Percentiles rank a stretch among this genome's conserved stretches.
These are phyloP conservation scores for Plectranthus barbatus DNA, from an alignment of 257 asterid species.

Conservation along the genomic window DNA sequence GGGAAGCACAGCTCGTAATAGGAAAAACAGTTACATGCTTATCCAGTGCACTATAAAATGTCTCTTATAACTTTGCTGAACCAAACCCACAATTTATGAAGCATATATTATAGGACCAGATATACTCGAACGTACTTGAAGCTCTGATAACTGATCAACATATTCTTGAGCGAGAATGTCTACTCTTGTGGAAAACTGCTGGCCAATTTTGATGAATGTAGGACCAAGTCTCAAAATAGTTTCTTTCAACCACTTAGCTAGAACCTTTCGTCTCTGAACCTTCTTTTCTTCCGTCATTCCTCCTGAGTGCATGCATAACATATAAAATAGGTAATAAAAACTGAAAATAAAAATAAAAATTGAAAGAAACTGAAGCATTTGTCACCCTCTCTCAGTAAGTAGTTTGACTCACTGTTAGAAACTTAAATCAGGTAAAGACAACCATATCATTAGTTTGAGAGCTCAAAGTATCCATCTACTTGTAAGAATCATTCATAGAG, in stretches of 20 bases:
- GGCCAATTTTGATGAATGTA: slow-evolving; percentile 94
- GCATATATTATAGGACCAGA: neutral
- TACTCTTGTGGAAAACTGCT: slow-evolving; percentile 95
- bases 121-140: slow-evolving; percentile 49
- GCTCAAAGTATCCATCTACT: neutral
- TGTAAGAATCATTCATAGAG: neutral
- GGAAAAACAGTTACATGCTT: neutral
- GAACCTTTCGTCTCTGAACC: slow-evolving; percentile 59
- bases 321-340: slow-evolving; percentile 1
- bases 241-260: slow-evolving; percentile 96
- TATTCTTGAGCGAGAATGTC: slow-evolving; percentile 99
- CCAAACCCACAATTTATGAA: neutral
- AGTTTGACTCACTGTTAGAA: neutral
- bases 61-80: neutral
- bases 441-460: neutral
- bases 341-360: neutral
- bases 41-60: too few relatives aligned
- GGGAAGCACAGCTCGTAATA: neutral
- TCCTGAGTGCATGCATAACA: slow-evolving; percentile 36
- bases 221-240: slow-evolving; percentile 91
- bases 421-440: neutral
- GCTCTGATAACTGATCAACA: slow-evolving; percentile 94
- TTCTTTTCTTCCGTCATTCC: slow-evolving; percentile 78
- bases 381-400: neutral
- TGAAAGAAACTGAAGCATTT: neutral